Evolutionary conservation across 352 stramenopile genomes (phyloP).

Genomic region (Globisporangium orthogonon): DNA sequence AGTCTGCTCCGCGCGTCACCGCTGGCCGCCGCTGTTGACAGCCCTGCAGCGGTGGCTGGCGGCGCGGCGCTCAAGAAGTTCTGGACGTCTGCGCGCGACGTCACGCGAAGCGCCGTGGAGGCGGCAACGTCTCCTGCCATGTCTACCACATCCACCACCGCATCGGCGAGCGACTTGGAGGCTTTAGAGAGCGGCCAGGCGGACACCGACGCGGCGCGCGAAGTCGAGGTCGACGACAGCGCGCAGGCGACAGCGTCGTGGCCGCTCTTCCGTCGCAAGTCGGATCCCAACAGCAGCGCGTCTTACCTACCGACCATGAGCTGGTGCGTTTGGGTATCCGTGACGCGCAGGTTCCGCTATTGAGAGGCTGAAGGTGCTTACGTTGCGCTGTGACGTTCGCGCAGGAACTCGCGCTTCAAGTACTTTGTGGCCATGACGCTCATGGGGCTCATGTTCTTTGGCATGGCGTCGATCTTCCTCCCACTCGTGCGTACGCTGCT

Average conservation of each 20-base stretch:
- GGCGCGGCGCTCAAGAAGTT: conserved; percentile 46
- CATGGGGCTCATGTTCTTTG: conserved; percentile 72
- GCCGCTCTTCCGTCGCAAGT: conserved; percentile 39
- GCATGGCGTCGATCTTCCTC: conserved; percentile 77
- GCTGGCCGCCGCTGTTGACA: conserved; percentile 27
- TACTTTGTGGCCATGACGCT: conserved; percentile 73
- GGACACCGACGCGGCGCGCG: conserved; percentile 2
- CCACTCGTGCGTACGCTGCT: conserved; percentile 30
- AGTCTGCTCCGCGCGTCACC: conserved; percentile 39
- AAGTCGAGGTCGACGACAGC: conserved; percentile 15
- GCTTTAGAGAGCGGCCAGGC: conserved; percentile 43
- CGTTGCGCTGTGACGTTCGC: not conserved
- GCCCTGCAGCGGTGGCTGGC: not conserved
- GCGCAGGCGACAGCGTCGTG: conserved; percentile 17
- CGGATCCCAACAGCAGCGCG: conserved; percentile 13
- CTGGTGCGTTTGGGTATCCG: conserved; percentile 22
- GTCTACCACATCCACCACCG: conserved; percentile 5
- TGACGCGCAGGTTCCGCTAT: too few species aligned
- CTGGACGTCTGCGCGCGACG: conserved; percentile 54
- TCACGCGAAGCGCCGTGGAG: conserved; percentile 31
- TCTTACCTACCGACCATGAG: conserved; percentile 46
- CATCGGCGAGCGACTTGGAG: conserved; percentile 17
- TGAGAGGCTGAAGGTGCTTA: too few species aligned
- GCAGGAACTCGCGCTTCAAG: conserved; percentile 71
- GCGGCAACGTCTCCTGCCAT: conserved; percentile 1